Conservation (phyloP, 495 filamentous ascomycete species). For the Penicillium roqueforti region DNA sequence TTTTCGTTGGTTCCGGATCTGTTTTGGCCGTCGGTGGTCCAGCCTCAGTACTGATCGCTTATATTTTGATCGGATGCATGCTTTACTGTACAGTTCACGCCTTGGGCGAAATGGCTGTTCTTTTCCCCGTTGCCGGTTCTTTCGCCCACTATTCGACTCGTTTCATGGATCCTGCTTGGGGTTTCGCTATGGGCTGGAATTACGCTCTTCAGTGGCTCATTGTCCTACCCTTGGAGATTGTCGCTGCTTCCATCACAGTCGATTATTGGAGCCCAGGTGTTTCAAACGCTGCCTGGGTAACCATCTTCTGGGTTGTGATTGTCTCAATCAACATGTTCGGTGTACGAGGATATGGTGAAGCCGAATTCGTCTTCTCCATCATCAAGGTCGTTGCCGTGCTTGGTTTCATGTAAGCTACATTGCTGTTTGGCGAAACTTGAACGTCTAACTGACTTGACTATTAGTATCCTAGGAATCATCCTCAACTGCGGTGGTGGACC, state of each 20-base stretch:
- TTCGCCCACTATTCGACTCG: conserved; percentile 91
- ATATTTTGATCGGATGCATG: conserved; percentile 79
- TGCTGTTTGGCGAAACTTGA: not conserved
- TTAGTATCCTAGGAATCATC: conserved; percentile 71
- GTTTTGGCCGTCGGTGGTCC: conserved; percentile 79
- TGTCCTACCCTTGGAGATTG: conserved; percentile 83
- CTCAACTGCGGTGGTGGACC: conserved; percentile 77
- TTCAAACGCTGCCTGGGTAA: conserved; percentile 76
- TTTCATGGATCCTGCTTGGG: conserved; percentile 93
- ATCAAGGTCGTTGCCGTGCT: conserved; percentile 85
- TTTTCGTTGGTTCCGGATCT: conserved; percentile 83
- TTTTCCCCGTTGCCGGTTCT: conserved; percentile 87
- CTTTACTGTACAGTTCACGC: conserved; percentile 89
- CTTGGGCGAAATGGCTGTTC: conserved; percentile 85
- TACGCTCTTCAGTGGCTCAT: conserved; percentile 94
- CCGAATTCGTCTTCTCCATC: conserved; percentile 82
- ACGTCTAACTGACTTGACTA: conserved; percentile 13
- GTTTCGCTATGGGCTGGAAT: conserved; percentile 98
- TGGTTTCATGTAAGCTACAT: conserved; percentile 72
- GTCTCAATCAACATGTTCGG: conserved; percentile 81
- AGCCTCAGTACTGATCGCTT: conserved; percentile 78
- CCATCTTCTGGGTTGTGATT: conserved; percentile 72
- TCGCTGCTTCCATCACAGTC: conserved; percentile 84
- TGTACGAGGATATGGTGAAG: conserved; percentile 84
- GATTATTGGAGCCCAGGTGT: conserved; percentile 71